These are phyloP conservation scores for Nematodospora anomalae DNA, from an alignment of 1,139 yeast genomes.

Conservation along the genomic window DNA sequence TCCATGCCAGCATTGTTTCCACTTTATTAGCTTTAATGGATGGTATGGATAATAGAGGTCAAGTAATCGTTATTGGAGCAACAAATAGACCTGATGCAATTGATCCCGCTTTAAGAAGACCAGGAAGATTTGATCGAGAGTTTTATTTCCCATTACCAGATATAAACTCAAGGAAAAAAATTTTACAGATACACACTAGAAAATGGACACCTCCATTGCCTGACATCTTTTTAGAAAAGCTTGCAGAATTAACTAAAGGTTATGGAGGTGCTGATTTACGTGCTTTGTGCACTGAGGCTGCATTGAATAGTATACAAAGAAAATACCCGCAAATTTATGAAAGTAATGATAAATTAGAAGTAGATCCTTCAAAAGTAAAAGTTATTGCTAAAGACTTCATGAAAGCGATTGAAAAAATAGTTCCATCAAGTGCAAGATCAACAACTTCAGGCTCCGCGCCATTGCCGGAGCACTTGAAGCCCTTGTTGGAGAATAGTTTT, in stretches of 20 bases:
- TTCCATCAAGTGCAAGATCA: slow-evolving; percentile 91
- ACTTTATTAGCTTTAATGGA: slow-evolving; percentile 95
- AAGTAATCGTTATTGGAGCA: slow-evolving; percentile 96
- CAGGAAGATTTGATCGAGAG: slow-evolving; percentile 97
- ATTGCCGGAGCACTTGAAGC: slow-evolving; percentile 68
- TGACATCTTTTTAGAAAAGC: slow-evolving; percentile 56
- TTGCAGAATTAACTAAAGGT: slow-evolving; percentile 86
- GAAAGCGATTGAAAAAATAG: slow-evolving; percentile 79
- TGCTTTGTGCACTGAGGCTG: slow-evolving; percentile 95
- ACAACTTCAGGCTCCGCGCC: slow-evolving; percentile 76
- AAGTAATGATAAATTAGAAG: slow-evolving; percentile 68
- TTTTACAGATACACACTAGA: slow-evolving; percentile 78
- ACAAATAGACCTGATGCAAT: slow-evolving; percentile 97
- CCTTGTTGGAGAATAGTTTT: slow-evolving; percentile 57
- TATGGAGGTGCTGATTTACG: slow-evolving; percentile 98
- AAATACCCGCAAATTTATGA: slow-evolving; percentile 90
- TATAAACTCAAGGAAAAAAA: slow-evolving; percentile 71
- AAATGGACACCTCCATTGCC: slow-evolving; percentile 82
- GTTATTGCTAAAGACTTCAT: slow-evolving; percentile 88
- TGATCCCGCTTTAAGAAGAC: slow-evolving; percentile 95
- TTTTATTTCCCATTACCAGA: slow-evolving; percentile 95
- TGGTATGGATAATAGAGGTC: slow-evolving; percentile 97
- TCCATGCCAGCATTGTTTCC: slow-evolving; percentile 95
- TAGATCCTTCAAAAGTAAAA: slow-evolving; percentile 68
- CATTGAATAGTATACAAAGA: slow-evolving; percentile 86